Percentiles rank a stretch among this genome's conserved stretches.
phyloP scores from a whole-genome alignment of 1,284 basidiomycete genomes.

The Neotropicomus parvogracilis region DNA sequence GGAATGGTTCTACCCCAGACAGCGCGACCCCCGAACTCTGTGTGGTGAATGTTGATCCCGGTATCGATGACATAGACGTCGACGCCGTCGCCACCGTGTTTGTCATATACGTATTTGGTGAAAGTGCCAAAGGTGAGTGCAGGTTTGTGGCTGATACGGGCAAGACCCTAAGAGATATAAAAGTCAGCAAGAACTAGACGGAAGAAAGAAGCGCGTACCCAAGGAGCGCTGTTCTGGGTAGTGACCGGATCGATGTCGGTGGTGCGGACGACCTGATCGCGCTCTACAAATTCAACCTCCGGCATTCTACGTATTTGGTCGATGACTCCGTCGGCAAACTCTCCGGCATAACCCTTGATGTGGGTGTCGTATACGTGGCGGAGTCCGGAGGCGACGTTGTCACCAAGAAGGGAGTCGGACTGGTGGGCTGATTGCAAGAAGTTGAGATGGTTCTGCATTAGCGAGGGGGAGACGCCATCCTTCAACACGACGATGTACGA shows the following conservation, averaged over 20 bases:
- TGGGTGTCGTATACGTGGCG: conserved; percentile 70
- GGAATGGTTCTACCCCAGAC: conserved; percentile 84
- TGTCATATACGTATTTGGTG: conserved; percentile 79
- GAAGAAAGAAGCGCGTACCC: conserved; percentile 56
- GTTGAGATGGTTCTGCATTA: conserved; percentile 72
- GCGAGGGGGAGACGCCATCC: conserved; percentile 53
- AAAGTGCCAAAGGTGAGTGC: conserved; percentile 83
- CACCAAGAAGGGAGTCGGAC: conserved; percentile 45
- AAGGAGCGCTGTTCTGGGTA: conserved; percentile 79
- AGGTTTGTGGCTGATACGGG: conserved; percentile 88
- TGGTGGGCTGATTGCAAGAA: conserved; percentile 60
- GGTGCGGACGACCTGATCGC: conserved; percentile 84
- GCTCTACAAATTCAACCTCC: conserved; percentile 92
- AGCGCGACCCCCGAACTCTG: conserved; percentile 87
- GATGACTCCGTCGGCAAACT: conserved; percentile 73
- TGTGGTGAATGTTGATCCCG: conserved; percentile 85
- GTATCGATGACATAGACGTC: conserved; percentile 84
- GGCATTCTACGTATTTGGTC: conserved; percentile 81
- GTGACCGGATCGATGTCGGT: conserved; percentile 41
- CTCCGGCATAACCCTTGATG: conserved; percentile 82
- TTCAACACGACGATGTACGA: conserved; percentile 90
- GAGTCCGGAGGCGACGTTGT: conserved; percentile 50
- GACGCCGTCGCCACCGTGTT: conserved; percentile 83
- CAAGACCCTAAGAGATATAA: conserved; percentile 67
- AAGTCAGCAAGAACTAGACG: background rate